Evolutionary conservation across 177 flowering plant genomes (phyloP).

Genomic region (Vitis hybrid): DNA sequence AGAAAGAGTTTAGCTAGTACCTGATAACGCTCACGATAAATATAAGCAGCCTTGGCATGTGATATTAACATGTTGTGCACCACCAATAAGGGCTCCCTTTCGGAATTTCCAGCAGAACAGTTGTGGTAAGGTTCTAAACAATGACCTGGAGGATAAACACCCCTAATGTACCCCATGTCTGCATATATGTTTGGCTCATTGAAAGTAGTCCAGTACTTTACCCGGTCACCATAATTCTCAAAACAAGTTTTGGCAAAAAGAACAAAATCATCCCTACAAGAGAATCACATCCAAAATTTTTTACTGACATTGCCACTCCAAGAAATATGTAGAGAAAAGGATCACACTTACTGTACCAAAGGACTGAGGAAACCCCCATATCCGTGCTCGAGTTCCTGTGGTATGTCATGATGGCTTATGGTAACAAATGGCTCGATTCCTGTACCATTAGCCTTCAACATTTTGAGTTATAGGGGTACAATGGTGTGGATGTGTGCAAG

Average conservation of each 20-base stretch:
- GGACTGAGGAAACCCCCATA: too few species aligned
- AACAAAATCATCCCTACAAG: slow-evolving; percentile 20
- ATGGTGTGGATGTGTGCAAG: neutral
- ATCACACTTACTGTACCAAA: too few species aligned
- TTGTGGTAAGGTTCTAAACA: slow-evolving; percentile 18
- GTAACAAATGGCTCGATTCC: too few species aligned
- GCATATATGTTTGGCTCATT: slow-evolving; percentile 19
- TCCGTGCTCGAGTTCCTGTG: too few species aligned
- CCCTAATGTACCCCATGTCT: slow-evolving; percentile 3
- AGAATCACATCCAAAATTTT: slow-evolving; percentile 2
- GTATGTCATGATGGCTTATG: too few species aligned
- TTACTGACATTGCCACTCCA: neutral
- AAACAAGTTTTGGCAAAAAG: slow-evolving; percentile 14
- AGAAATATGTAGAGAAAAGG: neutral
- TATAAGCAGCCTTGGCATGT: slow-evolving; percentile 20
- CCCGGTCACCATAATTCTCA: slow-evolving; percentile 16
- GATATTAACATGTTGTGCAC: slow-evolving; percentile 23
- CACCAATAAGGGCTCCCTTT: slow-evolving; percentile 15
- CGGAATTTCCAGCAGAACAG: slow-evolving; percentile 23
- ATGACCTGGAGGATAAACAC: slow-evolving; percentile 19
- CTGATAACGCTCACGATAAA: slow-evolving; percentile 14
- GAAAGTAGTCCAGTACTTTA: slow-evolving; percentile 27
- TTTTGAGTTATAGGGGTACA: neutral
- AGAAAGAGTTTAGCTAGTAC: slow-evolving; percentile 2
- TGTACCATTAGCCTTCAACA: neutral